Conservation (phyloP, 441 rosid genomes). For the Metrosideros polymorpha region DNA sequence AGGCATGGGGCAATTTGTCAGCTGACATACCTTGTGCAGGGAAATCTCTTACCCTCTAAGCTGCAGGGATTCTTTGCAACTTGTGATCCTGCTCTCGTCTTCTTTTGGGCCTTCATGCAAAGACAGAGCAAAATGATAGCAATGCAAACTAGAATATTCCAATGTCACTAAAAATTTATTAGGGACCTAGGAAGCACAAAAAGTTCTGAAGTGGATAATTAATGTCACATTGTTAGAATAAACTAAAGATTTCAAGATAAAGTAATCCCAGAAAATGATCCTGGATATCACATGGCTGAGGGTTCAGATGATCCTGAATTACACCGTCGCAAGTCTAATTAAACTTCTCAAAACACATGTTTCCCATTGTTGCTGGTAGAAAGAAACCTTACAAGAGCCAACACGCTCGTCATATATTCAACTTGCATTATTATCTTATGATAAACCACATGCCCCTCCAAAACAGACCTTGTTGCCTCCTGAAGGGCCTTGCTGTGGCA, state of each 20-base stretch:
- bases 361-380: neutral
- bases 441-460: neutral
- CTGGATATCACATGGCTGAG: neutral
- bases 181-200: neutral
- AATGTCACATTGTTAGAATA: neutral
- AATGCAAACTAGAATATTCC: neutral
- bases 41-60: neutral
- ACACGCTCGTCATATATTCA: neutral
- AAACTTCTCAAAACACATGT: neutral
- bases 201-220: neutral
- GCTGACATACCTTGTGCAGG: neutral
- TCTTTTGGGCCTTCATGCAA: neutral
- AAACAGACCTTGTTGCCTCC: neutral
- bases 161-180: neutral
- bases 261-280: neutral
- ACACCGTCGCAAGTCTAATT: neutral
- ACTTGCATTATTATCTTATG: neutral
- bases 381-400: neutral
- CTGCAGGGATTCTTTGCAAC: neutral
- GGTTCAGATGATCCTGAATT: neutral
- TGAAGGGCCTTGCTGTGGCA: neutral
- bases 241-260: neutral
- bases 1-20: neutral
- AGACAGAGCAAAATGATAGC: neutral
- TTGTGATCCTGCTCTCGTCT: neutral